These are phyloP conservation scores for Cryptomeria japonica DNA, from an alignment of 75 land plant genomes.

Conservation along the genomic window DNA sequence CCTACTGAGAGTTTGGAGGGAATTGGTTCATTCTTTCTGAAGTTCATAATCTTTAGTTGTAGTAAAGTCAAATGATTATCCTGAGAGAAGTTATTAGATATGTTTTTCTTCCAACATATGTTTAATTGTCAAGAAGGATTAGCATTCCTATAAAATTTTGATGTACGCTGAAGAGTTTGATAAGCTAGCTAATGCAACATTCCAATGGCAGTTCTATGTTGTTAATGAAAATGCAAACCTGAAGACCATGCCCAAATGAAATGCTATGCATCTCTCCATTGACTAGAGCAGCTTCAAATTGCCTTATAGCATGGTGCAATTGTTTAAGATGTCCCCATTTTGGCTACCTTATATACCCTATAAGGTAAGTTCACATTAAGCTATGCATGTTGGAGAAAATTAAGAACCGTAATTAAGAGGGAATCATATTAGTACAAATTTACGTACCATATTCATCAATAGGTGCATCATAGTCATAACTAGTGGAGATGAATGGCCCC, in stretches of 20 bases:
- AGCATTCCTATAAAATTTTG: too few relatives aligned
- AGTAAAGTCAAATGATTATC: neutral
- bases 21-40: too few relatives aligned
- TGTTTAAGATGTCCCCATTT: conserved; percentile 90
- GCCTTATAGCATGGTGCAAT: conserved; percentile 43
- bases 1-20: too few relatives aligned
- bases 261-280: neutral
- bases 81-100: neutral
- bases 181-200: neutral
- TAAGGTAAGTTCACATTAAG: neutral
- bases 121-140: neutral
- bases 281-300: conserved; percentile 28
- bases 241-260: conserved; percentile 16
- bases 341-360: conserved; percentile 79
- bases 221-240: conserved; percentile 7
- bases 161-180: neutral
- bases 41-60: neutral
- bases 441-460: conserved; percentile 57
- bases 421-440: neutral
- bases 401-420: neutral
- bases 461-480: conserved; percentile 85
- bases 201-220: neutral
- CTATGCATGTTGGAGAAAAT: neutral
- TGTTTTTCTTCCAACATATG: neutral
- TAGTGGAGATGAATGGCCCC: conserved; percentile 78